Evolutionary conservation across 176 grass and related monocot genomes (phyloP).

Genomic region (barley (Hordeum vulgare)): DNA sequence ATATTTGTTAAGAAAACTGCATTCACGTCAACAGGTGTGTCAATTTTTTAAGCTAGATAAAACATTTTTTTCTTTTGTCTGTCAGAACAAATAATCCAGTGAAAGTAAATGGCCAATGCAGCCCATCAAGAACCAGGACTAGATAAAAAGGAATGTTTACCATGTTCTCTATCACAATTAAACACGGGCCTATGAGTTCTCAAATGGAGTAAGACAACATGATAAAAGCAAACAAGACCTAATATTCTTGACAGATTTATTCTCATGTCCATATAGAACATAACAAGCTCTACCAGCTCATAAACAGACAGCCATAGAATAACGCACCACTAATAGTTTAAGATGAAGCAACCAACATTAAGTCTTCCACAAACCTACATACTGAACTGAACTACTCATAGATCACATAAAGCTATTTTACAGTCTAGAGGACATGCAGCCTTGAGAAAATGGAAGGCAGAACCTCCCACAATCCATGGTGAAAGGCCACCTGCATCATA

Average conservation of each 20-base stretch:
- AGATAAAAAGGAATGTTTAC: not conserved
- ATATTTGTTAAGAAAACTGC: not conserved
- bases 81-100: not conserved
- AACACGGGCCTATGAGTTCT: not conserved
- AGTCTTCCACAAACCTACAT: not conserved
- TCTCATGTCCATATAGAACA: not conserved
- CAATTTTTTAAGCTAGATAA: not conserved
- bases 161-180: not conserved
- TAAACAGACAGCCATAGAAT: not conserved
- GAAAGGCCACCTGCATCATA: too few species aligned
- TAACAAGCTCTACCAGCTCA: not conserved
- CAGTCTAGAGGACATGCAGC: too few species aligned
- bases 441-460: too few species aligned
- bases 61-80: not conserved
- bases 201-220: not conserved
- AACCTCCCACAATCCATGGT: too few species aligned
- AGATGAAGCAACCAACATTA: not conserved
- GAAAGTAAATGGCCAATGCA: not conserved
- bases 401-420: not conserved
- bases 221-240: not conserved
- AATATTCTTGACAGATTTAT: conserved; percentile 1
- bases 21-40: not conserved
- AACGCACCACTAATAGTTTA: not conserved
- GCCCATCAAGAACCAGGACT: not conserved
- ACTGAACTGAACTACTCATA: not conserved